phyloP scores from a whole-genome alignment of 2,329 filamentous ascomycete species.

The Colletotrichum sublineola region DNA sequence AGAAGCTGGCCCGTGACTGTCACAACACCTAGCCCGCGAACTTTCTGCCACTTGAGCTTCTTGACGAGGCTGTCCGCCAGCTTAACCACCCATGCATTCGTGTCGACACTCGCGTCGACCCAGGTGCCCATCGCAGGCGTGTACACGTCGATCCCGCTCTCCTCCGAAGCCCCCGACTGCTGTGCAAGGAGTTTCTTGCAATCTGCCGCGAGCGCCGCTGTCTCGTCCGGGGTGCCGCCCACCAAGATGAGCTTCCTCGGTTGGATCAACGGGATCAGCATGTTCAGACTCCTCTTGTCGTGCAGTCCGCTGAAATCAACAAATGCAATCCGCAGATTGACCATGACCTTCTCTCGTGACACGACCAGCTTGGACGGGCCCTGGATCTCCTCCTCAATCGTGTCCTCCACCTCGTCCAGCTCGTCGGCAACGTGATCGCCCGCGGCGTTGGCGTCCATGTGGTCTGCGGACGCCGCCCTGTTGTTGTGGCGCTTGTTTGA shows the following conservation, averaged over 20 bases:
- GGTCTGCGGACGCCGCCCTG: constrained; percentile 59
- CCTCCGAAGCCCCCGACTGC: constrained; percentile 58
- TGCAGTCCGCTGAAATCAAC: constrained; percentile 94
- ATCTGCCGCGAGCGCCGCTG: constrained; percentile 80
- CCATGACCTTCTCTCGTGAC: constrained; percentile 71
- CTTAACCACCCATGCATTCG: constrained; percentile 96
- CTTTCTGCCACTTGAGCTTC: constrained; percentile 93
- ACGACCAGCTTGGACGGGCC: constrained; percentile 84
- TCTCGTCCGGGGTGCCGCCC: constrained; percentile 84
- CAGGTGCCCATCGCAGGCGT: constrained; percentile 80
- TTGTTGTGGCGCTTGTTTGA: constrained; percentile 72
- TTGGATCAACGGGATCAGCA: constrained; percentile 93
- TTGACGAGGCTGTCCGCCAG: constrained; percentile 87
- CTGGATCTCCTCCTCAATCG: constrained; percentile 58
- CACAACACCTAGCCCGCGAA: constrained; percentile 89
- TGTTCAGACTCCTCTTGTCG: constrained; percentile 92
- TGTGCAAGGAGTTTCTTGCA: constrained; percentile 77
- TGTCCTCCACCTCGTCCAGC: constrained; percentile 70
- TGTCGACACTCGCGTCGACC: constrained; percentile 95
- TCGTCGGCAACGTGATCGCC: constrained; percentile 61
- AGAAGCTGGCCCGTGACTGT: constrained; percentile 84
- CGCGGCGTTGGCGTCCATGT: constrained; percentile 54
- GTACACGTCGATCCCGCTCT: constrained; percentile 78
- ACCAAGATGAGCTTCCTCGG: constrained; percentile 96
- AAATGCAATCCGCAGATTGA: constrained; percentile 84